Evolutionary conservation across 345 rosid genomes (phyloP).

Genomic region (Brassica juncea): DNA sequence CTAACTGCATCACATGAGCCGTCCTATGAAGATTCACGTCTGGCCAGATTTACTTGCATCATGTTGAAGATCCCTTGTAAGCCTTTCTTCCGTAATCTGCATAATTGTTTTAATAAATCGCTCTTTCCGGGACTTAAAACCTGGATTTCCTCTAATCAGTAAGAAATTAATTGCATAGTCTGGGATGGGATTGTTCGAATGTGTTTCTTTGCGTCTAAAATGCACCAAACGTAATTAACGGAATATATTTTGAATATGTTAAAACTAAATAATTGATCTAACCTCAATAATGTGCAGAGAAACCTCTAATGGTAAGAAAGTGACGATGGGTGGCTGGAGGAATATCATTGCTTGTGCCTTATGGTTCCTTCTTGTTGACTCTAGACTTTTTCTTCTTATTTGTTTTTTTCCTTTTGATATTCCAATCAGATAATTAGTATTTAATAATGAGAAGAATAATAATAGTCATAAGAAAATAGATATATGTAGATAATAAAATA

Average conservation of each 20-base stretch:
- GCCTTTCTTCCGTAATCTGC: no score
- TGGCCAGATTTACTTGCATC: no score
- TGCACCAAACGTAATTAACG: conserved; percentile 4
- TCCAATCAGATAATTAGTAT: conserved; percentile 19
- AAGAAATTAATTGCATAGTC: no score
- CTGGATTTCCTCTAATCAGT: no score
- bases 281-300: conserved; percentile 10
- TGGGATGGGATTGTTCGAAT: neutral
- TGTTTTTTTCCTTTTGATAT: conserved; percentile 6
- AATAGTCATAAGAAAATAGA: neutral
- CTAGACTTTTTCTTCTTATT: conserved; percentile 37
- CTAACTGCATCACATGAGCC: no score
- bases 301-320: conserved; percentile 39
- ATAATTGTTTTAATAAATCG: no score
- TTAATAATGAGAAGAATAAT: neutral
- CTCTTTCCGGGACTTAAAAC: no score
- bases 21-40: no score
- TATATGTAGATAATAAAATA: conserved; percentile 1
- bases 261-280: neutral
- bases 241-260: neutral
- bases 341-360: conserved; percentile 42
- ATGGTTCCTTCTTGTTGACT: conserved; percentile 43
- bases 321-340: conserved; percentile 34
- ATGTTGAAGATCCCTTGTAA: no score
- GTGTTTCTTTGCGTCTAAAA: conserved; percentile 21